A percentile compares a stretch with the other conserved stretches of the same genome.
phyloP scores from a whole-genome alignment of 2,329 filamentous ascomycete genomes.

The Calonectria crousiana region DNA sequence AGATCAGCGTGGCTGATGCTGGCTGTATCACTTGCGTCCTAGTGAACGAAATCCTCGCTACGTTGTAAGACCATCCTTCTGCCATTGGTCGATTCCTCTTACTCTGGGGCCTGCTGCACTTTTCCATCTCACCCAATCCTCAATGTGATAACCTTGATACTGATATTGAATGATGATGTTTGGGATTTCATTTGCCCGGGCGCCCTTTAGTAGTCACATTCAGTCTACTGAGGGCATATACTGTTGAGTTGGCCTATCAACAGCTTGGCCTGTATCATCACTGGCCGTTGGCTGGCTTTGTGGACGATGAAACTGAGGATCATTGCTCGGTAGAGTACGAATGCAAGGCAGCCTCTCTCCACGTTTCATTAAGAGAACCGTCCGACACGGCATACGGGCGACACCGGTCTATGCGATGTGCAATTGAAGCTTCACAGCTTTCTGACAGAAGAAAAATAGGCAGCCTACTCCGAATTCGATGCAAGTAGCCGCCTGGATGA shows the following conservation, averaged over 20 bases:
- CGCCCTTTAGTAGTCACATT: not conserved
- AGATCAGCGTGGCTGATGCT: conserved; percentile 42
- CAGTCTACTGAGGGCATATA: not conserved
- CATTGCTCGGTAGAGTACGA: not conserved
- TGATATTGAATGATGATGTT: not conserved
- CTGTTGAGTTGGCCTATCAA: not conserved
- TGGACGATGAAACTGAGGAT: not conserved
- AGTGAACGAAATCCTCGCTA: conserved; percentile 29
- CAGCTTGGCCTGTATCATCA: not conserved
- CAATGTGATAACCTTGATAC: not conserved
- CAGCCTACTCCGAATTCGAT: conserved; percentile 42
- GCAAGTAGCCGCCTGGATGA: conserved; percentile 43
- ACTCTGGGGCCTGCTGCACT: not conserved
- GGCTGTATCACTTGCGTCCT: conserved; percentile 35
- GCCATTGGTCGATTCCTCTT: conserved; percentile 17
- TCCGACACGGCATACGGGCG: conserved; percentile 29
- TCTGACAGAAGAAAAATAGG: conserved; percentile 32
- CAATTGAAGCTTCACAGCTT: conserved; percentile 25
- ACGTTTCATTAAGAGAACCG: conserved; percentile 20
- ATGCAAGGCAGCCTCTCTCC: not conserved
- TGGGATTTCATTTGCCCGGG: too few relatives aligned
- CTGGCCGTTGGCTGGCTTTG: not conserved
- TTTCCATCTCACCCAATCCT: too few relatives aligned
- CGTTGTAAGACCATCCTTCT: conserved; percentile 21
- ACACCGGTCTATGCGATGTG: conserved; percentile 34